phyloP scores from a whole-genome alignment of 106 monocot genomes.

The Apostasia shenzhenica region DNA sequence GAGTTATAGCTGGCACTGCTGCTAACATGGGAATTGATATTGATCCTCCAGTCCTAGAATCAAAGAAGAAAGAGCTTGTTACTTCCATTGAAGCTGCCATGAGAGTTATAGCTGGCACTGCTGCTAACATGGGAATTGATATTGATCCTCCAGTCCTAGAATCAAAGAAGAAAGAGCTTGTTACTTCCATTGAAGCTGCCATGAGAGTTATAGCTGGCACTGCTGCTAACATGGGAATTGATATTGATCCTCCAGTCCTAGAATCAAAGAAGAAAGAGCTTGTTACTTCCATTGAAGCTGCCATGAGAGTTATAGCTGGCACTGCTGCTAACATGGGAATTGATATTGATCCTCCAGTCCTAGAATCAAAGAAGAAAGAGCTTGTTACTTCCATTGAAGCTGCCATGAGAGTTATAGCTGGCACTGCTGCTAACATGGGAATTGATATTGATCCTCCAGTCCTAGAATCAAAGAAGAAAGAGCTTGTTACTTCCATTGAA shows the following conservation, averaged over 20 bases:
- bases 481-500: slow-evolving; percentile 53
- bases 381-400: slow-evolving; percentile 64
- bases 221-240: slow-evolving; percentile 98
- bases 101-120: slow-evolving; percentile 95
- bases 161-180: slow-evolving; percentile 78
- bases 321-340: slow-evolving; percentile 99
- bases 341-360: slow-evolving; percentile 79
- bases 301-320: slow-evolving; percentile 95
- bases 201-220: slow-evolving; percentile 97
- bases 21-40: slow-evolving; percentile 97
- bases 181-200: slow-evolving; percentile 65
- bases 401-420: slow-evolving; percentile 94
- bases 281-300: slow-evolving; percentile 62
- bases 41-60: slow-evolving; percentile 78
- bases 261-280: slow-evolving; percentile 79
- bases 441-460: slow-evolving; percentile 89
- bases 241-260: slow-evolving; percentile 79
- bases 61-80: slow-evolving; percentile 79
- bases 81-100: slow-evolving; percentile 76
- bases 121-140: slow-evolving; percentile 97
- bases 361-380: slow-evolving; percentile 80
- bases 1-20: slow-evolving; percentile 92
- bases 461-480: slow-evolving; percentile 76
- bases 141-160: slow-evolving; percentile 82
- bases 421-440: slow-evolving; percentile 97